Base-by-base conservation (phyloP, 805 yeast species). In the Ogataea degrootiae region DNA sequence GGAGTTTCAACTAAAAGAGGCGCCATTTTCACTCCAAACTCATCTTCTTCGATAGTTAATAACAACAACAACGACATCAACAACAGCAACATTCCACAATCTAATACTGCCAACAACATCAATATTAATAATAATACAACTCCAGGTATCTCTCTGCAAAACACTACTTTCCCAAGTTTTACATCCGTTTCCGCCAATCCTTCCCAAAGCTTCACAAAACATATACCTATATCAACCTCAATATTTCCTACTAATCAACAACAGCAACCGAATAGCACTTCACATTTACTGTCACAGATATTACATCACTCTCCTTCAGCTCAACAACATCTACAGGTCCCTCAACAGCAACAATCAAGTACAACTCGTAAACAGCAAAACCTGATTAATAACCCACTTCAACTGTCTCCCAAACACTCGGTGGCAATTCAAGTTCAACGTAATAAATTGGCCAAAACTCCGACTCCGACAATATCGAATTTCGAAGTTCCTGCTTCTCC, bases 401-500 rank as follows among this genome's bases (percentile, higher is more conserved):
- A 41, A 36, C 21, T 39, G 41, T 41, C 45, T 22, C 44, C 49
- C 14, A 42, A 41, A 23, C 34, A 16, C 34, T 16, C 44, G 14
- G 37, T 43, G 11, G 40, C 39, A 6, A 14, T 31, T n/a, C 55
- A 44, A 19, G 39, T 9, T 16, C 47, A 46, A 31, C 49, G 54
- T 14, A 22, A 26, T 17, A 49, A 50, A 17, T 35, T 47, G 8
- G 46, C 37, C 34, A 57, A 55, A 42, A 54, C 59, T 12, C 60
- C 63, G 5, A 55, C 62, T 16, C 58, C 59, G 1, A 46, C 55
- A n/a, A 35, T 50, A 12, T 49, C 55, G 14, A 43, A 52, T 5
- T 52, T 54, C 19, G 60, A 60, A 26, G 48, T 56, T 19, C 60
- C 63, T 4, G 50, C 58, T 8, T 59, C 64, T n/a, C 63, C 62